phyloP scores from a whole-genome alignment of 352 stramenopile genomes.

The Phytophthora uliginosa region DNA sequence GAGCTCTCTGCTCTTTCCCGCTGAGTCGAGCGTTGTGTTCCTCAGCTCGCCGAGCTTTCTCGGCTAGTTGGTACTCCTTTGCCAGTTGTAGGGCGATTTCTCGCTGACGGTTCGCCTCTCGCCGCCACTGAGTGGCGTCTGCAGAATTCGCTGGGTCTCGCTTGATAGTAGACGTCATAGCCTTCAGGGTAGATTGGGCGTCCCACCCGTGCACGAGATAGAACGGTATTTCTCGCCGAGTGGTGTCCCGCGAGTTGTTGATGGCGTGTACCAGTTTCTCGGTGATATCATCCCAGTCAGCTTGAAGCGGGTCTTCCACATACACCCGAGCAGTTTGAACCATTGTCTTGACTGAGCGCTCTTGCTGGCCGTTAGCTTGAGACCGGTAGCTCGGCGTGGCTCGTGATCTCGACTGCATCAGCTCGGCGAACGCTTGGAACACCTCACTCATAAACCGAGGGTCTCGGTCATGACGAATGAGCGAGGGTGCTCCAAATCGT shows the following conservation, averaged over 20 bases:
- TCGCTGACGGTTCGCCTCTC: slow-evolving; percentile 1
- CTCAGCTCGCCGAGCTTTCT: slow-evolving; percentile 1
- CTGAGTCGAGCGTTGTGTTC: background rate
- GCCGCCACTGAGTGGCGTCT: background rate
- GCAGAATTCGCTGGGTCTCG: background rate
- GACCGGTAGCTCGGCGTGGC: no score
- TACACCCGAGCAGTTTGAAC: background rate
- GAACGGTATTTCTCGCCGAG: background rate
- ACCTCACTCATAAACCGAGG: no score
- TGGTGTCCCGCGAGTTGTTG: no score
- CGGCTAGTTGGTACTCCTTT: background rate
- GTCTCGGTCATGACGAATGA: background rate
- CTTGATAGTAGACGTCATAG: background rate
- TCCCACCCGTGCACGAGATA: background rate
- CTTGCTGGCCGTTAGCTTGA: background rate
- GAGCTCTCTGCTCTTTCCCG: background rate
- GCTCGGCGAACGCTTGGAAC: no score
- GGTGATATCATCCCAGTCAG: background rate
- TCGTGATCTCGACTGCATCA: no score
- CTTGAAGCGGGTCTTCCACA: background rate
- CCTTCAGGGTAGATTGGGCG: background rate
- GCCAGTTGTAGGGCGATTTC: background rate
- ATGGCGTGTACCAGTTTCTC: background rate
- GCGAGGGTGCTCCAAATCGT: background rate
- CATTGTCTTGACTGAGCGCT: slow-evolving; percentile 3